Evolutionary conservation across 2,329 filamentous ascomycete genomes (phyloP).

Genomic region (Fusarium continuum): DNA sequence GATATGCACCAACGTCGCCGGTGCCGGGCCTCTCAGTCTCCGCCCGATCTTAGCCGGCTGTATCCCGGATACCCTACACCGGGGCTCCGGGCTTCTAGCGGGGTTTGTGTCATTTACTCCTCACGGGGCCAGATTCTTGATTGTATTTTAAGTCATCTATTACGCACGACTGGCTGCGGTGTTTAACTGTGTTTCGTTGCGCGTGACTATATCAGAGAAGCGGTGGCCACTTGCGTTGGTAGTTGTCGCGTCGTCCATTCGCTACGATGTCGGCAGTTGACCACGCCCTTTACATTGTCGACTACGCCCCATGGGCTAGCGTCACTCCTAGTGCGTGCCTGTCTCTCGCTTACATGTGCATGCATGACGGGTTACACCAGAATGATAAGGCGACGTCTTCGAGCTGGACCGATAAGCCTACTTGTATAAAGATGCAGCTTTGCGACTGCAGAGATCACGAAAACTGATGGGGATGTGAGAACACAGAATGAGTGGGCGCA

Average conservation of each 20-base stretch:
- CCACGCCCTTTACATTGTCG: slow-evolving; percentile 35
- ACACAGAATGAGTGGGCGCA: neutral
- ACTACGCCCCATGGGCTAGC: slow-evolving; percentile 23
- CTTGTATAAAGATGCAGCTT: neutral
- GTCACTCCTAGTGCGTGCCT: slow-evolving; percentile 6
- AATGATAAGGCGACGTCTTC: slow-evolving; percentile 1
- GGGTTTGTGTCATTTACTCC: slow-evolving; percentile 27
- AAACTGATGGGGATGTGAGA: neutral
- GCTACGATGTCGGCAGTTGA: slow-evolving; percentile 27
- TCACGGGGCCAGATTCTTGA: slow-evolving; percentile 9
- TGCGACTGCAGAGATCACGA: neutral
- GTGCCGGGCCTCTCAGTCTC: slow-evolving; percentile 35
- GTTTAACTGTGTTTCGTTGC: neutral
- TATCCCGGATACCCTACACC: slow-evolving; percentile 40
- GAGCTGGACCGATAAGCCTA: neutral
- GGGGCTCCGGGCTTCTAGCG: slow-evolving; percentile 17
- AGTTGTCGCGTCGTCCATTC: neutral
- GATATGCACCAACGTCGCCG: slow-evolving; percentile 34
- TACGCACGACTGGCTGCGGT: slow-evolving; percentile 19
- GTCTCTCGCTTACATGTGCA: neutral
- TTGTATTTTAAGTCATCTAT: slow-evolving; percentile 9
- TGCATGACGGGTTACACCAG: neutral
- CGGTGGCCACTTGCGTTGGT: slow-evolving; percentile 2
- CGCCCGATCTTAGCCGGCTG: slow-evolving; percentile 41
- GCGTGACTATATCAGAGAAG: slow-evolving; percentile 11